Evolutionary conservation across 306 rosid genomes (phyloP), one percentile per base, ranked within the genome.

Genomic region (Ziziphus jujuba): DNA sequence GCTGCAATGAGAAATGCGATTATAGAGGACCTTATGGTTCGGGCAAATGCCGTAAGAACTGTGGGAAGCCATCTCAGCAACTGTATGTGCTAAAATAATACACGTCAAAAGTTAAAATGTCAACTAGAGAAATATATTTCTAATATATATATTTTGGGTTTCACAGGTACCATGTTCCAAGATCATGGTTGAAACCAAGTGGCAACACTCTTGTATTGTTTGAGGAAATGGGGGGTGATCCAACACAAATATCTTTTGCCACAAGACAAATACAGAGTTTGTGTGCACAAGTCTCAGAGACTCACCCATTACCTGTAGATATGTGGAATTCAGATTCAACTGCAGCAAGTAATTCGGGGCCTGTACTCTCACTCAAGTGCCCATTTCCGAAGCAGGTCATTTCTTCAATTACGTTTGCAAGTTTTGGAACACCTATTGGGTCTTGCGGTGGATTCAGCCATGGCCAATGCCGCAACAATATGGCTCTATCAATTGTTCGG

Each of bases 151-250:
- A 15, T 34, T 65, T 55, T 28, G 33, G 33, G 33, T 28, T 73
- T 17, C 57, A 60, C 80, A 92, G 98, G 58, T 87, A 93, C 80
- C 97, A 90, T 56, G 91, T 90, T 24, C 99, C 99, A 0, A 79
- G 86, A 19, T 75, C 93, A 5, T 93, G 97, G 99, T 68, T 93
- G 72, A 50, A 76, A 67, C 77, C 88, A 23, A 75, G 74, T 16
- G 84, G 63, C 56, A 90, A 93, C 79, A 84, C 69, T 63, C 83
- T 93, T 45, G 96, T 93, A 47, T 76, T 93, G 66, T 86, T 90
- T 55, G 97, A 90, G 80, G 99, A 93, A 75, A 80, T 44, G 0
- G 97, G 99, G 65, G 91, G 97, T 0, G 90, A 93, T 66, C 97
- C 98, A 35, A 84, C 85, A 0, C 74, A 69, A 57, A 71, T 93